phyloP scores from a whole-genome alignment of 306 rosid species.

The Alnus glutinosa region DNA sequence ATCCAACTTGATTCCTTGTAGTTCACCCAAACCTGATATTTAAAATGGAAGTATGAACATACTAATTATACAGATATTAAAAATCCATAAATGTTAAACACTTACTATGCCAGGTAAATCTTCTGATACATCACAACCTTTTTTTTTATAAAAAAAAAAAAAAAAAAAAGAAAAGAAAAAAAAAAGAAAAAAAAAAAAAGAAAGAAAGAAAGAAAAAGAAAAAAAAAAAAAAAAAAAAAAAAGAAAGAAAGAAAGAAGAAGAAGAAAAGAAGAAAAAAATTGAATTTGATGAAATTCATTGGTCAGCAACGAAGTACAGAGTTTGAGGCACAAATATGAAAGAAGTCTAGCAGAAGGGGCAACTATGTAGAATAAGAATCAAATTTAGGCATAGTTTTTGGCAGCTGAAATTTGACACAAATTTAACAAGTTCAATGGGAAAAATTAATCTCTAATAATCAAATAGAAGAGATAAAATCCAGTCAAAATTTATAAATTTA shows the following conservation, averaged over 20 bases:
- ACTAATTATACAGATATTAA: conserved; percentile 7
- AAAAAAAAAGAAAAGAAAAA: background rate
- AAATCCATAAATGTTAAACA: conserved; percentile 6
- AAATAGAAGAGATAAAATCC: background rate
- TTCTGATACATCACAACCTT: background rate
- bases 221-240: background rate
- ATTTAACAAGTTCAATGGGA: no score
- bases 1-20: conserved; percentile 76
- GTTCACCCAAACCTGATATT: conserved; percentile 78
- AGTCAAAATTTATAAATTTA: no score
- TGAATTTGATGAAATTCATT: background rate
- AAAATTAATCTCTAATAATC: no score
- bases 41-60: conserved; percentile 10
- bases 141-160: background rate
- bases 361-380: background rate
- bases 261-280: background rate
- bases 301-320: background rate
- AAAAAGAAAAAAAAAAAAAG: background rate
- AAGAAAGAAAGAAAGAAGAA: background rate
- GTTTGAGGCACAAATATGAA: background rate
- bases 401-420: no score
- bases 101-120: background rate
- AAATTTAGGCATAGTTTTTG: background rate
- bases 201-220: background rate
- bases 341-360: background rate